Evolutionary conservation across 345 rosid species (phyloP).

Genomic region (Eucalyptus virginea): DNA sequence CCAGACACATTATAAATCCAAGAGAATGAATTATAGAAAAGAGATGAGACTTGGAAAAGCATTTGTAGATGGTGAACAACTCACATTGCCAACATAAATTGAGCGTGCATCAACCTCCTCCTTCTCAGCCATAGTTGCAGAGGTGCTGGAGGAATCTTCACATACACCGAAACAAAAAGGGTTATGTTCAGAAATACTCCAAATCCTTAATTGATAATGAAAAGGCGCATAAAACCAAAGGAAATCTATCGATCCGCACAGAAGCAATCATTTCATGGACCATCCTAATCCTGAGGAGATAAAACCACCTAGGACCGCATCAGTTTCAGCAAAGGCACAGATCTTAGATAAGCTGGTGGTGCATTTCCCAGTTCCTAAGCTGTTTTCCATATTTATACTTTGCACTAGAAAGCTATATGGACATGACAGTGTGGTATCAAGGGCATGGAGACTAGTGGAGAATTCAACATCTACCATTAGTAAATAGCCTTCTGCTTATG

Average conservation of each 20-base stretch:
- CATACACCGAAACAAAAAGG: background rate
- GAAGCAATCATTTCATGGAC: background rate
- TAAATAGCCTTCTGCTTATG: background rate
- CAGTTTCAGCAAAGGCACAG: background rate
- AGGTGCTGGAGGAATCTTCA: conserved; percentile 61
- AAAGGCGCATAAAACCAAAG: background rate
- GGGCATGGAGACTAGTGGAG: background rate
- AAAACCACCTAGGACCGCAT: background rate
- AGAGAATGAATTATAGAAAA: background rate
- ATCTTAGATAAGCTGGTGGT: background rate
- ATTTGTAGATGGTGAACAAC: conserved; percentile 6
- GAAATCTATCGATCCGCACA: background rate
- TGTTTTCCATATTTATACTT: background rate
- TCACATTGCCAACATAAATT: conserved; percentile 96
- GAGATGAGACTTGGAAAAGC: background rate
- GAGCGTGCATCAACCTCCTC: conserved; percentile 98
- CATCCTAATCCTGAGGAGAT: background rate
- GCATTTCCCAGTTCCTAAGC: background rate
- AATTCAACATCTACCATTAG: background rate
- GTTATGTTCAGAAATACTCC: background rate
- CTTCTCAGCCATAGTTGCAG: conserved; percentile 79
- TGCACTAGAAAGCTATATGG: background rate
- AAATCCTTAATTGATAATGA: background rate
- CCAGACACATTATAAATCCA: background rate
- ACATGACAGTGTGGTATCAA: background rate